Evolutionary conservation across 441 rosid species (phyloP).

Genomic region (Rhodomyrtus psidioides): DNA sequence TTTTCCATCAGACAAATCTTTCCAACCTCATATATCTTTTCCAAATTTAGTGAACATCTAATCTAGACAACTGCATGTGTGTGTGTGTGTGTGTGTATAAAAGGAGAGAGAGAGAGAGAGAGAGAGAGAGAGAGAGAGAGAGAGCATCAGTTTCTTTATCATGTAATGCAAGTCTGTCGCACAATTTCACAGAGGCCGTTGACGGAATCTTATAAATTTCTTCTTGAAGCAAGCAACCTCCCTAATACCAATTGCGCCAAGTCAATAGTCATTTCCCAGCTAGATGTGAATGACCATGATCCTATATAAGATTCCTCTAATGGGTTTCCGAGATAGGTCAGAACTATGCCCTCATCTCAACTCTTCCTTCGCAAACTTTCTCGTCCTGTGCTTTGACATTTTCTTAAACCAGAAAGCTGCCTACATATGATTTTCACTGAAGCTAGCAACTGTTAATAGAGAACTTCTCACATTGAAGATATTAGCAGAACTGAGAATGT

Average conservation of each 20-base stretch:
- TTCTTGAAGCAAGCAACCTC: conserved; percentile 8
- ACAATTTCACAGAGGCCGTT: conserved; percentile 7
- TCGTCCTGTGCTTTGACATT: neutral
- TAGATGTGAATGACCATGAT: conserved; percentile 18
- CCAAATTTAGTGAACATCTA: conserved; percentile 21
- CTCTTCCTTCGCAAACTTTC: neutral
- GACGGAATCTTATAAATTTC: conserved; percentile 19
- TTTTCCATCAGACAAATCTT: conserved; percentile 26
- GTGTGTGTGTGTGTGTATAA: neutral
- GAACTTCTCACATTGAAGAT: neutral
- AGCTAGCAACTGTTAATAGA: neutral
- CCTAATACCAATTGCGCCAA: neutral
- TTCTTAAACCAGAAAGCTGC: neutral
- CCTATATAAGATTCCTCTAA: conserved; percentile 46
- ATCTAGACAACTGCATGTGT: conserved; percentile 4
- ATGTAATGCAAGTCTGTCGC: conserved; percentile 2
- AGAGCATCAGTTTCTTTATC: conserved; percentile 13
- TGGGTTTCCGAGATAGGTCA: conserved; percentile 46
- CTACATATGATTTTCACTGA: conserved; percentile 4
- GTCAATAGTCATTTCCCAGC: conserved; percentile 4
- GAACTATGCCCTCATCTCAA: conserved; percentile 10
- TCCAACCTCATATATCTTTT: conserved; percentile 18
- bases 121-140: conserved; percentile 3
- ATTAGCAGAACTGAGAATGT: conserved; percentile 31
- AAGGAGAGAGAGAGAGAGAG: neutral